Evolutionary conservation across 768 basidiomycete species (phyloP).

Genomic region (Xerocomellus amylosporus): DNA sequence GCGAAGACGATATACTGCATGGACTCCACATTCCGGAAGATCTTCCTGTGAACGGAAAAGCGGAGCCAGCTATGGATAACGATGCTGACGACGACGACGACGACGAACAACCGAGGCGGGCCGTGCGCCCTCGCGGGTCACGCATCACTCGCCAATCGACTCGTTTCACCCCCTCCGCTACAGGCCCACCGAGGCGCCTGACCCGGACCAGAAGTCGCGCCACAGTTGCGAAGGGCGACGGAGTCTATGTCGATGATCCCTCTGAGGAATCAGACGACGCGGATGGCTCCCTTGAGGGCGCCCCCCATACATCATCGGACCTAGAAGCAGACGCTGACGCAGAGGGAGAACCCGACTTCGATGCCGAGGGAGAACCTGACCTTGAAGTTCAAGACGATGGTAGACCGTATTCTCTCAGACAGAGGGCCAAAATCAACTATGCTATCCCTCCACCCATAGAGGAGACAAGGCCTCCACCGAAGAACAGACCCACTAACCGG

Average conservation of each 20-base stretch:
- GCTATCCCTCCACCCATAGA: slow-evolving; percentile 80
- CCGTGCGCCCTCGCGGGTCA: slow-evolving; percentile 13
- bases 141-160: slow-evolving; percentile 28
- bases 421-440: slow-evolving; percentile 68
- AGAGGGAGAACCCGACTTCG: slow-evolving; percentile 40
- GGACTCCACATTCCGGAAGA: slow-evolving; percentile 9
- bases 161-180: background rate
- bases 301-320: slow-evolving; percentile 41
- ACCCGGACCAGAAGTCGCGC: slow-evolving; percentile 27
- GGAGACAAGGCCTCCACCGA: slow-evolving; percentile 47
- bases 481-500: slow-evolving; percentile 38
- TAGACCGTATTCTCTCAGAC: slow-evolving; percentile 56
- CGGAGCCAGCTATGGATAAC: slow-evolving; percentile 24
- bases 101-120: slow-evolving; percentile 21
- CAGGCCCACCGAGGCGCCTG: slow-evolving; percentile 7
- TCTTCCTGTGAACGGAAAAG: slow-evolving; percentile 20
- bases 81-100: slow-evolving; percentile 36
- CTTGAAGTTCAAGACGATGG: slow-evolving; percentile 41
- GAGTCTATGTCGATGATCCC: slow-evolving; percentile 49
- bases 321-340: slow-evolving; percentile 36
- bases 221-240: slow-evolving; percentile 42
- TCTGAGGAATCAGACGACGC: slow-evolving; percentile 51
- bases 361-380: slow-evolving; percentile 38
- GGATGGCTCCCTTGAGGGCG: slow-evolving; percentile 59
- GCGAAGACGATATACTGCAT: slow-evolving; percentile 39